A percentile compares a stretch with the other conserved stretches of the same genome.
Conservation (phyloP, 345 rosid genomes). For the Gossypium australe region DNA sequence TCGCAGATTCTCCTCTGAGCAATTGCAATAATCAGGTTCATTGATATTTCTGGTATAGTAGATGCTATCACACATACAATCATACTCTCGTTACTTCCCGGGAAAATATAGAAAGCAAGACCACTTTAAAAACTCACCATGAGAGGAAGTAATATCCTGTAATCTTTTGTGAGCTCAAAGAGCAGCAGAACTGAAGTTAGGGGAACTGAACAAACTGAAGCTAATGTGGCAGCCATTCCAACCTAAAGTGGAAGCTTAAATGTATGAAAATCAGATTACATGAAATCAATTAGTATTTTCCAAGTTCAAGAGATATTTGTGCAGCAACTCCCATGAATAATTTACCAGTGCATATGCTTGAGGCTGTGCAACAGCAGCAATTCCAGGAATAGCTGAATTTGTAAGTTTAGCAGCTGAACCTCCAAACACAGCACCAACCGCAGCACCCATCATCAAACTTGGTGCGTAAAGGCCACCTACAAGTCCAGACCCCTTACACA, state of each 20-base stretch:
- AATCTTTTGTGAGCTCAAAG: constrained; percentile 94
- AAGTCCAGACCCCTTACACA: constrained; percentile 96
- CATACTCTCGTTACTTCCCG: neutral
- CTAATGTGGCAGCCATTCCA: constrained; percentile 98
- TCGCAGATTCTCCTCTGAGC: neutral
- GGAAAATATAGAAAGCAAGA: constrained; percentile 6
- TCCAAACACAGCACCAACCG: constrained; percentile 97
- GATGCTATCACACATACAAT: no score
- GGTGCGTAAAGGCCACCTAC: constrained; percentile 98
- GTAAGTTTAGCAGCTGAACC: constrained; percentile 48
- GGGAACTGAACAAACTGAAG: constrained; percentile 97
- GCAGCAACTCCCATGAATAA: constrained; percentile 4
- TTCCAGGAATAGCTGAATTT: constrained; percentile 59
- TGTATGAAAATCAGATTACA: constrained; percentile 16
- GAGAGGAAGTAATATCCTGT: constrained; percentile 95
- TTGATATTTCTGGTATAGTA: no score
- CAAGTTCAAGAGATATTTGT: neutral
- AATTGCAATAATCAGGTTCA: no score
- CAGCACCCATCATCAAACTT: constrained; percentile 99
- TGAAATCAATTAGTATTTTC: constrained; percentile 1
- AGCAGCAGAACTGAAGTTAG: constrained; percentile 88
- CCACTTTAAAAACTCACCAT: constrained; percentile 50
- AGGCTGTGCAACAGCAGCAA: constrained; percentile 96
- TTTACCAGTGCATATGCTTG: constrained; percentile 98
- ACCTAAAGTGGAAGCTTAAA: constrained; percentile 48